Percentiles rank a stretch among this genome's conserved stretches.
Evolutionary conservation across 2,329 filamentous ascomycete species (phyloP).

Genomic region (Ophiognomonia clavigignenti-juglandacearum): DNA sequence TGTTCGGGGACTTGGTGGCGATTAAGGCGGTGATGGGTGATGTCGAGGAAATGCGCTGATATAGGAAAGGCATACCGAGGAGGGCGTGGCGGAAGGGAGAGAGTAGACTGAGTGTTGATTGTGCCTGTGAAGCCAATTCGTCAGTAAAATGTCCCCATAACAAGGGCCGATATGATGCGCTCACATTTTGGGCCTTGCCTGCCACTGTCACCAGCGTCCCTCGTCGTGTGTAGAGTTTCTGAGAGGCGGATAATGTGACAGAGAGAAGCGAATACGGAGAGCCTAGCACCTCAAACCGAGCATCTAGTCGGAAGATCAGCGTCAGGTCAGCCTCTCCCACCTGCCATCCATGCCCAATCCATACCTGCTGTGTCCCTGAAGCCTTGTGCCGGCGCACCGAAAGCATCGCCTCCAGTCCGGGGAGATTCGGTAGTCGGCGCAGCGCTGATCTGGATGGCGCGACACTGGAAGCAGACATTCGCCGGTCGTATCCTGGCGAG

Average conservation of each 20-base stretch:
- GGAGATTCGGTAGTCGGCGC: slow-evolving; percentile 53
- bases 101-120: slow-evolving; percentile 84
- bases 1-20: slow-evolving; percentile 78
- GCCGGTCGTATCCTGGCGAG: slow-evolving; percentile 20
- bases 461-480: slow-evolving; percentile 51
- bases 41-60: slow-evolving; percentile 84
- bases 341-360: background rate
- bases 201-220: slow-evolving; percentile 87
- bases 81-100: slow-evolving; percentile 75
- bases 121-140: slow-evolving; percentile 49
- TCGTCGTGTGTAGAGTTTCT: slow-evolving; percentile 85
- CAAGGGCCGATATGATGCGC: slow-evolving; percentile 16
- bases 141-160: background rate
- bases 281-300: slow-evolving; percentile 89
- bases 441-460: slow-evolving; percentile 59
- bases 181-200: slow-evolving; percentile 85
- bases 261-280: slow-evolving; percentile 91
- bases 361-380: slow-evolving; percentile 48
- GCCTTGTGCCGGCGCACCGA: slow-evolving; percentile 42
- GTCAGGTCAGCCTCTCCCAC: background rate
- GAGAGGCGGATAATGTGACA: slow-evolving; percentile 86
- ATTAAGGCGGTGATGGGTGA: slow-evolving; percentile 85
- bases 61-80: slow-evolving; percentile 89
- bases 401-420: slow-evolving; percentile 46
- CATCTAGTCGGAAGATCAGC: slow-evolving; percentile 61